These are phyloP conservation scores for Irpex lacteus DNA, from an alignment of 1,284 basidiomycete genomes.

Conservation along the genomic window DNA sequence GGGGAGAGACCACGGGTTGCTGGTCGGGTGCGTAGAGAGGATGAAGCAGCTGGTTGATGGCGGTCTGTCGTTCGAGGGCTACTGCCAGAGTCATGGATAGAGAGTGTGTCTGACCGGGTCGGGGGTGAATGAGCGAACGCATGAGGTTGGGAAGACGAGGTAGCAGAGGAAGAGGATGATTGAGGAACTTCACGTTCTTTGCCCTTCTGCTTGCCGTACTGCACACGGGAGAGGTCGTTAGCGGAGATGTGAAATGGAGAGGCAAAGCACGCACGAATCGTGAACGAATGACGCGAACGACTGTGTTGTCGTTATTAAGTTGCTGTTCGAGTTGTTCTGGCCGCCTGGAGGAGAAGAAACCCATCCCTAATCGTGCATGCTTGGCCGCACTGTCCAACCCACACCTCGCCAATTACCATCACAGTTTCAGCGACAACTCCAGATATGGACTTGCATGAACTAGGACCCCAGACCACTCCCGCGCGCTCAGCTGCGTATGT, in stretches of 20 bases:
- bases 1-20: conserved; percentile 16
- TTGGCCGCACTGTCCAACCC: conserved; percentile 10
- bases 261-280: conserved; percentile 57
- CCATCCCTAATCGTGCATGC: conserved; percentile 34
- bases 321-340: conserved; percentile 27
- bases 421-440: not conserved
- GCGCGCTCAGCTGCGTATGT: not conserved
- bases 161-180: conserved; percentile 29
- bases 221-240: conserved; percentile 8
- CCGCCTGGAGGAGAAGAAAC: conserved; percentile 41
- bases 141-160: conserved; percentile 32
- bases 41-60: conserved; percentile 14
- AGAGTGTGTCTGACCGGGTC: conserved; percentile 8
- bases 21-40: conserved; percentile 19
- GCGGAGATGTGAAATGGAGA: conserved; percentile 13
- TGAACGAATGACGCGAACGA: conserved; percentile 67
- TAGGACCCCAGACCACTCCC: not conserved
- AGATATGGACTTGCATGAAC: not conserved
- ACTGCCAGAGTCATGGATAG: conserved; percentile 12
- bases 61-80: conserved; percentile 8
- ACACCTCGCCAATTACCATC: not conserved
- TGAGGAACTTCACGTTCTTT: conserved; percentile 48
- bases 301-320: conserved; percentile 38
- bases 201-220: conserved; percentile 63
- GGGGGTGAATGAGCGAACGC: conserved; percentile 13